phyloP scores from a whole-genome alignment of 2,329 filamentous ascomycete genomes.

The Teratosphaeria gauchensis region DNA sequence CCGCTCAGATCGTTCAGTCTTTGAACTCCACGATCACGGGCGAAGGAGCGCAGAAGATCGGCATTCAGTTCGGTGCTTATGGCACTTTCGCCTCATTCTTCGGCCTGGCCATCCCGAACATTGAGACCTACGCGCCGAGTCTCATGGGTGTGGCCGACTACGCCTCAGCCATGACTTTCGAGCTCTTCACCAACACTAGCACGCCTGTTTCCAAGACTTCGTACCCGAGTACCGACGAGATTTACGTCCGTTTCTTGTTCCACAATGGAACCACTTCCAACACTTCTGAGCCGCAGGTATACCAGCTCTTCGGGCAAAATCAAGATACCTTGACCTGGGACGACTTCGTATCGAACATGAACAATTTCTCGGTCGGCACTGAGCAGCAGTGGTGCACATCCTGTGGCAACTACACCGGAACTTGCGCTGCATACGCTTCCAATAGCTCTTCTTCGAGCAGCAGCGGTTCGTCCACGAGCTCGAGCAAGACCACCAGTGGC shows the following conservation, averaged over 20 bases:
- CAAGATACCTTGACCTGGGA: conserved; percentile 54
- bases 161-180: conserved; percentile 70
- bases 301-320: conserved; percentile 51
- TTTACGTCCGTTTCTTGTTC: conserved; percentile 53
- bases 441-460: conserved; percentile 18
- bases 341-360: conserved; percentile 56
- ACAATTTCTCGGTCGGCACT: conserved; percentile 56
- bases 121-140: conserved; percentile 42
- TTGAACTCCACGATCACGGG: conserved; percentile 35
- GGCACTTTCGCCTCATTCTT: conserved; percentile 53
- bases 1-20: conserved; percentile 35
- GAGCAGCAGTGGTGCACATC: conserved; percentile 61
- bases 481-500: conserved; percentile 11
- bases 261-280: conserved; percentile 49
- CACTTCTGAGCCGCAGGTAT: conserved; percentile 39
- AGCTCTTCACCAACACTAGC: conserved; percentile 50
- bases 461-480: conserved; percentile 12
- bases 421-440: conserved; percentile 46
- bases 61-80: conserved; percentile 54
- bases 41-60: conserved; percentile 31
- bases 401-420: conserved; percentile 63
- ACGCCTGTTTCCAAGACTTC: conserved; percentile 32
- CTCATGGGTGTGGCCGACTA: conserved; percentile 79
- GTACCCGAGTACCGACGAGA: conserved; percentile 32
- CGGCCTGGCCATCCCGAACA: conserved; percentile 40